A percentile compares a stretch with the other conserved stretches of the same genome.
These are phyloP conservation scores for Leishmania tropica DNA, from an alignment of 208 protist species.

Conservation along the genomic window DNA sequence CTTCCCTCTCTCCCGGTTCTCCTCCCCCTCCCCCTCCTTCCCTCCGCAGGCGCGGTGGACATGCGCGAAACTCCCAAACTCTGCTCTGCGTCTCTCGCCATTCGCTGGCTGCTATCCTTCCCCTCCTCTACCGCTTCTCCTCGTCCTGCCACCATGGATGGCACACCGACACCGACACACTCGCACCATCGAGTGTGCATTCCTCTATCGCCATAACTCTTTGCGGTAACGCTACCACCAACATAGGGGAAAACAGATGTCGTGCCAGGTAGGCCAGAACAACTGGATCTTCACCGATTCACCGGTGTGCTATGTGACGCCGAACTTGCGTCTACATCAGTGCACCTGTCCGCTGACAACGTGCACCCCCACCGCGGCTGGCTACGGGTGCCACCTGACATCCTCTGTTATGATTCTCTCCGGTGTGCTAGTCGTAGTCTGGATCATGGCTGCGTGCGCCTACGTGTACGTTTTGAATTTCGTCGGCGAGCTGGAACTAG, in stretches of 20 bases:
- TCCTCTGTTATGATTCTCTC: conserved; percentile 61
- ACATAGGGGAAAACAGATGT: conserved; percentile 5
- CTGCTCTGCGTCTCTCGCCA: neutral
- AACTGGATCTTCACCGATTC: conserved; percentile 81
- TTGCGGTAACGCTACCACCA: neutral
- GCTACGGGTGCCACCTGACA: conserved; percentile 64
- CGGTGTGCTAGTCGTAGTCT: conserved; percentile 59
- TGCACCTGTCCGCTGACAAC: conserved; percentile 83
- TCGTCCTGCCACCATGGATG: neutral
- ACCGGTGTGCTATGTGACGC: conserved; percentile 68
- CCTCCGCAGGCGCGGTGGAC: neutral
- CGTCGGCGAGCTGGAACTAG: conserved; percentile 47
- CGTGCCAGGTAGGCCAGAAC: conserved; percentile 52
- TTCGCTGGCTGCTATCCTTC: neutral
- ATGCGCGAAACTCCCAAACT: neutral
- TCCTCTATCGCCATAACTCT: neutral
- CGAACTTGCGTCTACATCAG: conserved; percentile 59
- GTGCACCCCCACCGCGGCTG: conserved; percentile 35
- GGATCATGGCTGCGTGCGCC: conserved; percentile 56
- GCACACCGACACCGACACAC: neutral
- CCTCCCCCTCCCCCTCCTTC: neutral
- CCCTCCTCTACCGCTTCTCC: neutral
- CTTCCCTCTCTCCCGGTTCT: neutral
- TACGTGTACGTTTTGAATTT: conserved; percentile 75
- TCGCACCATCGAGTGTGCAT: neutral